Percentiles rank a stretch among this genome's conserved stretches.
Evolutionary conservation across 495 filamentous ascomycete species (phyloP).

Genomic region (Recurvomyces mirabilis): DNA sequence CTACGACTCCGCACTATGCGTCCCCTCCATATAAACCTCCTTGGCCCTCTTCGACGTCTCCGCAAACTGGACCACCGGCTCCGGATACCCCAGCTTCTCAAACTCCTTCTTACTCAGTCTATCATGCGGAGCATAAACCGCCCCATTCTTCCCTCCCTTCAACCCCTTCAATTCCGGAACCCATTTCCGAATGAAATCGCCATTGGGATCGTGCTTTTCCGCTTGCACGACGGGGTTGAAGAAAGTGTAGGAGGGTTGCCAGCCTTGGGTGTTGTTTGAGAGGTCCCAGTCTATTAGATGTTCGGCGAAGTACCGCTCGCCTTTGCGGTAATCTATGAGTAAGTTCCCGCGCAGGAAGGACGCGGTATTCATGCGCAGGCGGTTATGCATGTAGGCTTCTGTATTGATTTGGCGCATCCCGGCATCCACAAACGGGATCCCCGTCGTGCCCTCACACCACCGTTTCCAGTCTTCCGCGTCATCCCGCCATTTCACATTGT

Average conservation of each 20-base stretch:
- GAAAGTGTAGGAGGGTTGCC: constrained; percentile 37
- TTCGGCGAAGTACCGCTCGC: constrained; percentile 38
- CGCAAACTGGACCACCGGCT: constrained; percentile 35
- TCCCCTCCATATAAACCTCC: constrained; percentile 34
- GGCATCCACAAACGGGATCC: constrained; percentile 36
- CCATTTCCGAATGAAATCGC: constrained; percentile 50
- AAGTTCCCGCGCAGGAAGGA: constrained; percentile 35
- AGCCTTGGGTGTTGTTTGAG: constrained; percentile 37
- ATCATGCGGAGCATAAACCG: constrained; percentile 32
- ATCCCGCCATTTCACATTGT: constrained; percentile 37
- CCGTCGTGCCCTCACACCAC: constrained; percentile 34
- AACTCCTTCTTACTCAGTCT: constrained; percentile 33
- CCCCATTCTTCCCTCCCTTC: constrained; percentile 35
- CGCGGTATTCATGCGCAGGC: constrained; percentile 34
- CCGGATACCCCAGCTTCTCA: constrained; percentile 37
- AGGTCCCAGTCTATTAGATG: constrained; percentile 38
- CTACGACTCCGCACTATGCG: too few relatives aligned
- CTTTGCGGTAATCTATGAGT: constrained; percentile 35
- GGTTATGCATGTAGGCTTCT: constrained; percentile 41
- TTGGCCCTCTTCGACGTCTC: constrained; percentile 34
- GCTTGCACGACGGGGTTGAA: constrained; percentile 37
- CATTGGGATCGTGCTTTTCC: constrained; percentile 43
- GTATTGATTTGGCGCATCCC: constrained; percentile 36
- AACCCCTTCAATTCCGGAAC: constrained; percentile 42
- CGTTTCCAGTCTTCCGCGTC: constrained; percentile 37